Conservation (phyloP, 805 yeast genomes). For the Sugiyamaella smithiae region DNA sequence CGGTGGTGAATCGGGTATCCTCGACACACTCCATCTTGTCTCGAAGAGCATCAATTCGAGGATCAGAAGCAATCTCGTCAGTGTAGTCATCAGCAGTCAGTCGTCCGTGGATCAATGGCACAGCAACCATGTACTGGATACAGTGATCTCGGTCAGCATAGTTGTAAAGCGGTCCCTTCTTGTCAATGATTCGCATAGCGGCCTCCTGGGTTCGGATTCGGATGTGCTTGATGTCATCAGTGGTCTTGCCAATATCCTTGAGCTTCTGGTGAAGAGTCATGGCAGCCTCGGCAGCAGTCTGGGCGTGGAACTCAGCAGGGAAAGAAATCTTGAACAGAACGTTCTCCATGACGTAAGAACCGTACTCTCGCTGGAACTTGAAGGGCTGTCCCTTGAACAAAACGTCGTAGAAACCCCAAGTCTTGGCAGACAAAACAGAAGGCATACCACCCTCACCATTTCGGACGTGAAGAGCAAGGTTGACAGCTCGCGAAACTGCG, state of each 20-base stretch:
- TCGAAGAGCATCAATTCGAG: conserved; percentile 51
- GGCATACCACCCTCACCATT: conserved; percentile 57
- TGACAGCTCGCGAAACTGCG: conserved; percentile 57
- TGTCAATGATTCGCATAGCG: conserved; percentile 58
- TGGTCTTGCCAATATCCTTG: conserved; percentile 41
- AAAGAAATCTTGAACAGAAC: conserved; percentile 58
- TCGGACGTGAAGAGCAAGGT: conserved; percentile 51
- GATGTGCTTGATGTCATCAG: conserved; percentile 48
- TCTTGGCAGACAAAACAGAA: conserved; percentile 52
- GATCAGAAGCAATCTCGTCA: conserved; percentile 50
- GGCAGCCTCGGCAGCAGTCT: conserved; percentile 62
- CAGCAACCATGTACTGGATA: conserved; percentile 61
- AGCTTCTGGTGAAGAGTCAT: conserved; percentile 42
- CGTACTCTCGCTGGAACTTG: conserved; percentile 52
- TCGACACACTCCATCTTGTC: conserved; percentile 54
- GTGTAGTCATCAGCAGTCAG: conserved; percentile 57
- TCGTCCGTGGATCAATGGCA: conserved; percentile 54
- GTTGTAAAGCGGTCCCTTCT: conserved; percentile 57
- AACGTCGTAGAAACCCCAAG: conserved; percentile 67
- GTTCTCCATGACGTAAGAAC: conserved; percentile 62
- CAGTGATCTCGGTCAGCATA: conserved; percentile 67
- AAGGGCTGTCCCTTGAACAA: conserved; percentile 51
- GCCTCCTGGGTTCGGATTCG: conserved; percentile 59
- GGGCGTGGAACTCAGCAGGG: conserved; percentile 67
- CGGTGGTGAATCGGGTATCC: conserved; percentile 47